A percentile compares a stretch with the other conserved stretches of the same genome.
These are phyloP conservation scores for Yamadazyma epiphylla DNA, from an alignment of 1,139 yeast species.

Conservation along the genomic window DNA sequence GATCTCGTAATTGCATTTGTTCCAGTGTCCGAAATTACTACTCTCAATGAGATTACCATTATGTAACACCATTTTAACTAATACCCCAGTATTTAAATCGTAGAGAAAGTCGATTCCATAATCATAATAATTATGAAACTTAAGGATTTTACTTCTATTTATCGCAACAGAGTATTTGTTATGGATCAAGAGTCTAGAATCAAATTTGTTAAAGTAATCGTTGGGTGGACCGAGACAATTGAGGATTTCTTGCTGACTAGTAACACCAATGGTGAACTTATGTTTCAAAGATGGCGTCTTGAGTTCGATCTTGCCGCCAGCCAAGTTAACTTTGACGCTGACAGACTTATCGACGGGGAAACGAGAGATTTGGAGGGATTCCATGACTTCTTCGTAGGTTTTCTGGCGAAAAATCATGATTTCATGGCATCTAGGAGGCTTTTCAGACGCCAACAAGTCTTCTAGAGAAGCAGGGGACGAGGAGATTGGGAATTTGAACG, in stretches of 20 bases:
- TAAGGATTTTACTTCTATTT: conserved; percentile 13
- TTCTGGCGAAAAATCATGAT: neutral
- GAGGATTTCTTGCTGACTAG: conserved; percentile 49
- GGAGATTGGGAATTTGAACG: conserved; percentile 34
- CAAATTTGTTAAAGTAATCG: conserved; percentile 47
- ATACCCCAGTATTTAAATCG: conserved; percentile 32
- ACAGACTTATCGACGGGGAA: too few relatives aligned
- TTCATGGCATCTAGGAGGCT: neutral
- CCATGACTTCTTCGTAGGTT: neutral
- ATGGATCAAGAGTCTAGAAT: conserved; percentile 42
- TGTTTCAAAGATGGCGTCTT: too few relatives aligned
- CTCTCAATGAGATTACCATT: conserved; percentile 48
- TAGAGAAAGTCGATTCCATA: conserved; percentile 54
- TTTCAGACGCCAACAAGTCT: neutral
- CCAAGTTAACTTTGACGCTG: too few relatives aligned
- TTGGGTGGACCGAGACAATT: conserved; percentile 54
- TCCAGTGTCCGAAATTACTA: conserved; percentile 49
- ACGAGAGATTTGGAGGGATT: too few relatives aligned
- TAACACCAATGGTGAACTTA: conserved; percentile 28
- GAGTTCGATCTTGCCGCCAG: too few relatives aligned
- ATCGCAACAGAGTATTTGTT: conserved; percentile 8
- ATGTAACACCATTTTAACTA: conserved; percentile 36
- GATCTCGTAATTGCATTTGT: conserved; percentile 39
- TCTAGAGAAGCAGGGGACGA: neutral
- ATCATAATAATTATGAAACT: conserved; percentile 54